Evolutionary conservation across 2,329 filamentous ascomycete species (phyloP), one percentile per base, ranked within the genome.

Genomic region (Penicillium freii): DNA sequence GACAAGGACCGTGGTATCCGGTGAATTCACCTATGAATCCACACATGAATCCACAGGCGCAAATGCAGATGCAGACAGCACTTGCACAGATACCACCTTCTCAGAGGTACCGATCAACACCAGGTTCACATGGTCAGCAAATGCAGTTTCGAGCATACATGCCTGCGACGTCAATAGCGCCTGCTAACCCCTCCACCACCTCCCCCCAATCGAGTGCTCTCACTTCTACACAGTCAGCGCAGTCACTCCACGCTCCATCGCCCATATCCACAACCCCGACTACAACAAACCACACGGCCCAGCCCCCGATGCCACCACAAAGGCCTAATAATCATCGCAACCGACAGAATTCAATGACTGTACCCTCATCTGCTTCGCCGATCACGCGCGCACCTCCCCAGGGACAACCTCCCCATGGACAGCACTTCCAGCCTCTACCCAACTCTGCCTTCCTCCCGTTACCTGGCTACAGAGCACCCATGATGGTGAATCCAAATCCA

Each of bases 401-500:
- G 21, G 10, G 8, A 45, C 50, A 27, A 21, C 15, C 17, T 45
- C 31, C 40, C 4, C 44, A 39, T 36, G 5, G 9, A 43, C 44
- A 21, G 15, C 10, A 25, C 10, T 38, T 15, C n/a, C 17, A 36
- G 27, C 15, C 13, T 34, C 10, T 25, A 5, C 17, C 31, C 9
- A 13, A 27, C n/a, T 27, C 36, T 10, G 33, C 53, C 13, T 46
- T 67, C 2, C 36, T 67, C 6, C 64, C 64, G 1, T 21, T 50
- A n/a, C n/a, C 38, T 15, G 57, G 56, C 10, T 51, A 62, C 29
- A 54, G 51, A 45, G 47, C 59, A 3, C 62, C 64, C 11, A 53
- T 57, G 31, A 57, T 58, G 9, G 55, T 68, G n/a, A 55, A 54
- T 7, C 49, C 54, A 15, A 56, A 62, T 46, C 64, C 64, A 13